A percentile compares a stretch with the other conserved stretches of the same genome.
Conservation (phyloP, 2,329 filamentous ascomycete species). For the Neonectria magnoliae region DNA sequence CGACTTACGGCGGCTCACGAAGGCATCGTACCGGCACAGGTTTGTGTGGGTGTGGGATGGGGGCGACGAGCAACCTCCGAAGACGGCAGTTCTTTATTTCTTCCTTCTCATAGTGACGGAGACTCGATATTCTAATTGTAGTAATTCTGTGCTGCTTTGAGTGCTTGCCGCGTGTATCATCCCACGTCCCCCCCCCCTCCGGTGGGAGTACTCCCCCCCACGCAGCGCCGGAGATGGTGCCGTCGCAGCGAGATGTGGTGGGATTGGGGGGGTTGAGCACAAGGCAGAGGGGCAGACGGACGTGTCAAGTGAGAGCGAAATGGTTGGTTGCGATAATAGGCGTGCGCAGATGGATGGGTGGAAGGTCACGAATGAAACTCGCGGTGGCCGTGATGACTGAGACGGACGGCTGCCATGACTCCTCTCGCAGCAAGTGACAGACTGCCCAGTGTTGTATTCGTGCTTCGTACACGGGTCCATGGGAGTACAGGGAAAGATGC, state of each 20-base stretch:
- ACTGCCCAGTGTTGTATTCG: neutral
- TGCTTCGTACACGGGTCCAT: neutral
- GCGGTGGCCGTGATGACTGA: neutral
- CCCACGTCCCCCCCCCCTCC: neutral
- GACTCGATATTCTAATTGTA: neutral
- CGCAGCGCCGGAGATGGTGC: slow-evolving; percentile 1
- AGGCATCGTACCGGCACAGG: neutral
- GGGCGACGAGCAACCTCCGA: slow-evolving; percentile 2
- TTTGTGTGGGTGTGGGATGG: neutral
- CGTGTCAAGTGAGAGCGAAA: neutral
- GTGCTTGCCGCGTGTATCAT: slow-evolving; percentile 3
- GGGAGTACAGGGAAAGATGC: neutral
- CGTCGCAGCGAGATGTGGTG: slow-evolving; percentile 5
- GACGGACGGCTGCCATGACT: neutral
- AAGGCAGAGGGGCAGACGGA: neutral
- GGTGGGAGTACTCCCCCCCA: neutral
- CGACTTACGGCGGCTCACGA: neutral
- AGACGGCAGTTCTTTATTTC: neutral
- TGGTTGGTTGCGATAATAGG: neutral
- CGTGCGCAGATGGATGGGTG: neutral
- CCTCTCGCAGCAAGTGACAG: neutral
- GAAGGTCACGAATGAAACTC: neutral
- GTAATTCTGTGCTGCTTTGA: neutral
- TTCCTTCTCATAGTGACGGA: neutral
- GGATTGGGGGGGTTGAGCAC: neutral